Conservation (phyloP, 2,329 filamentous ascomycete species). For the Fusarium newnesense region DNA sequence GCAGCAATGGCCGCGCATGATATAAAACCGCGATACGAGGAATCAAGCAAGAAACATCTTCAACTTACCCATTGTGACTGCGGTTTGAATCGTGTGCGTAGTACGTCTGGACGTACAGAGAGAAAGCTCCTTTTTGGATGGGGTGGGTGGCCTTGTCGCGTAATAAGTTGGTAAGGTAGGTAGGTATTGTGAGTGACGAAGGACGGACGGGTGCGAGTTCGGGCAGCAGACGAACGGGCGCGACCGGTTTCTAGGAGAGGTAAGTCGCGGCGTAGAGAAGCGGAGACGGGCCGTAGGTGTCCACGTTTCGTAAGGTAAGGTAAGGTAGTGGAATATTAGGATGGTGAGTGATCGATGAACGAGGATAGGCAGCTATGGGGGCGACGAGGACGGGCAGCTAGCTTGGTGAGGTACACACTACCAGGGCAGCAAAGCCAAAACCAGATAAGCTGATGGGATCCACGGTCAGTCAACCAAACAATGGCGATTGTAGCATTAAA, state of each 20-base stretch:
- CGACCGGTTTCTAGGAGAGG: constrained; percentile 37
- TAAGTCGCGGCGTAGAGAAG: constrained; percentile 39
- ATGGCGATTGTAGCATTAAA: constrained; percentile 47
- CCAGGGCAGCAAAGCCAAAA: constrained; percentile 27
- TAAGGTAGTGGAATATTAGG: constrained; percentile 26
- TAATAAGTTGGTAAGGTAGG: constrained; percentile 27
- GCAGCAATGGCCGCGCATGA: constrained; percentile 6
- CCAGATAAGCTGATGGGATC: constrained; percentile 43
- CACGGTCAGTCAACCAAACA: constrained; percentile 45
- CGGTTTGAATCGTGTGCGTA: constrained; percentile 31
- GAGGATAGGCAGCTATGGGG: constrained; percentile 41
- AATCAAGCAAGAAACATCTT: constrained; percentile 38
- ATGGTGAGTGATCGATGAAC: constrained; percentile 19
- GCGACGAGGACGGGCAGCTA: constrained; percentile 17
- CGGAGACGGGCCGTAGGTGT: constrained; percentile 43
- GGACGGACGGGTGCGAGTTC: constrained; percentile 41
- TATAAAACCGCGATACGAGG: background rate
- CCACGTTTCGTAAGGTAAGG: constrained; percentile 33
- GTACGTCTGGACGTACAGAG: constrained; percentile 38
- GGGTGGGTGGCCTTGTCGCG: constrained; percentile 44
- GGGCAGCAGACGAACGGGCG: constrained; percentile 29
- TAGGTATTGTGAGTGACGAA: constrained; percentile 37
- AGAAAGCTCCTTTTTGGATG: constrained; percentile 37
- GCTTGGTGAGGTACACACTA: background rate
- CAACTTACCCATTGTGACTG: constrained; percentile 46